Conservation (phyloP, 306 rosid genomes). For the Fragaria vesca region DNA sequence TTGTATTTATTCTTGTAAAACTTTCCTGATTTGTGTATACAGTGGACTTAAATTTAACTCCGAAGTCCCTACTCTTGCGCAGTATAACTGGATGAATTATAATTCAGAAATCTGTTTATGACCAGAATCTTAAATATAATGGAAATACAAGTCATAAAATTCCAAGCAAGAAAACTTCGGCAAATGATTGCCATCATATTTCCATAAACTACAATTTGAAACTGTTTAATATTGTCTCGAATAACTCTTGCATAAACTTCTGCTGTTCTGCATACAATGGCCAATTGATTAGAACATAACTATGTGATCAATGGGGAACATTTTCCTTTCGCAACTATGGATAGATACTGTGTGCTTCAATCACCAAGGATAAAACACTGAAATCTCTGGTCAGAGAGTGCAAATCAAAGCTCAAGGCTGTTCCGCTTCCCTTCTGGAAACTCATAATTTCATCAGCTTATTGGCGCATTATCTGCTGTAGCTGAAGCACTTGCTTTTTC, state of each 20-base stretch:
- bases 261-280: conserved; percentile 16
- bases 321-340: background rate
- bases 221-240: background rate
- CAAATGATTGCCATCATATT: conserved; percentile 1
- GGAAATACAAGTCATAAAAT: background rate
- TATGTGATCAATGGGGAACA: background rate
- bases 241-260: conserved; percentile 8
- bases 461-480: conserved; percentile 84
- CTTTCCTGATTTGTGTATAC: background rate
- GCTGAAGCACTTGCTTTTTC: conserved; percentile 90
- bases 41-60: background rate
- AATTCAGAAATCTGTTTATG: background rate
- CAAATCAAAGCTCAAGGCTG: conserved; percentile 19
- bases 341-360: background rate
- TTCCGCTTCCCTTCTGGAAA: background rate
- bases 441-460: conserved; percentile 30
- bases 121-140: background rate
- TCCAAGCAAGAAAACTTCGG: background rate
- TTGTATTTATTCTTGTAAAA: background rate
- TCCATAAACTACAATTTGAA: background rate
- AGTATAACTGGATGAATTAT: background rate
- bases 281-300: background rate
- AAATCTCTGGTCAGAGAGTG: conserved; percentile 12
- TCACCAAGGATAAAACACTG: conserved; percentile 8
- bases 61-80: background rate